Evolutionary conservation across 1,284 basidiomycete genomes (phyloP).

Genomic region (Ganoderma lucidum): DNA sequence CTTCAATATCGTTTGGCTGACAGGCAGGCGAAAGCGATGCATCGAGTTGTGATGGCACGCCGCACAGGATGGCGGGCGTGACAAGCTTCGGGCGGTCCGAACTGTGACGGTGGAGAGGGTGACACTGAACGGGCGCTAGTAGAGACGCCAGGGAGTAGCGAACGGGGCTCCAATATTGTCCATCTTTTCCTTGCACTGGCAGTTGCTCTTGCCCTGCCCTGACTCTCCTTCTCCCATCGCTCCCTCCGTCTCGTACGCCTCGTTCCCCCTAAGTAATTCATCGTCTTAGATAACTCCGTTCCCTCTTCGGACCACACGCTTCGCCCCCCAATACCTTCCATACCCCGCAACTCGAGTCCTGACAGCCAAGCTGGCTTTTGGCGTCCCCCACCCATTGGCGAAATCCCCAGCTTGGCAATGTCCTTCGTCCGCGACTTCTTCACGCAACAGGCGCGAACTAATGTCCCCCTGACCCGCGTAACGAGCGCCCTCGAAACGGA

Average conservation of each 20-base stretch:
- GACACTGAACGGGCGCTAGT: not conserved
- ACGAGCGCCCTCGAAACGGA: constrained; percentile 32
- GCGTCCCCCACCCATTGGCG: constrained; percentile 13
- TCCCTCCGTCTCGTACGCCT: constrained; percentile 12
- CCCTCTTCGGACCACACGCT: not conserved
- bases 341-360: constrained; percentile 3
- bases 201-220: constrained; percentile 1
- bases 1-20: not conserved
- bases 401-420: constrained; percentile 31
- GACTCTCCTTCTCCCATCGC: constrained; percentile 8
- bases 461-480: constrained; percentile 29
- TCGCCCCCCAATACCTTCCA: constrained; percentile 1
- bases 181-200: constrained; percentile 9
- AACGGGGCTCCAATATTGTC: not conserved
- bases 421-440: constrained; percentile 32
- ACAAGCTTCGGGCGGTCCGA: not conserved
- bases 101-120: not conserved
- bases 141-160: not conserved
- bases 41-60: not conserved
- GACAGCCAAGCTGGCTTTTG: constrained; percentile 30
- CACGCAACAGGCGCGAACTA: constrained; percentile 23
- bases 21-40: not conserved
- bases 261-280: constrained; percentile 15
- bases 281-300: constrained; percentile 4
- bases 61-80: not conserved